Conservation (phyloP, 495 filamentous ascomycete species). For the Daldinia loculata region DNA sequence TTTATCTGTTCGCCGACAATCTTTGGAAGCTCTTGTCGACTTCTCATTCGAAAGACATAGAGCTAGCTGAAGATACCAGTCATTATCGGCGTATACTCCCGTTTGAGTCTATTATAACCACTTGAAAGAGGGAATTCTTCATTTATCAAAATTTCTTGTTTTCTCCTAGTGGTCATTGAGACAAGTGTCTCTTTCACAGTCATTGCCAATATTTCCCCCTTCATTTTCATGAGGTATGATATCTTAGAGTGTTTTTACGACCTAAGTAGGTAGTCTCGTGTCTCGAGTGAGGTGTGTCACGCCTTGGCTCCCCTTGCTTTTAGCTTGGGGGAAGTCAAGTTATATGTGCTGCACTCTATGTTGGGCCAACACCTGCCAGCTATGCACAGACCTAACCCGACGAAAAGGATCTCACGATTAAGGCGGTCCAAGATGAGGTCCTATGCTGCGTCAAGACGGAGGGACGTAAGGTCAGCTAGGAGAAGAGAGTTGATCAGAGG, state of each 20-base stretch:
- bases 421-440: slow-evolving; percentile 8
- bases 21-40: slow-evolving; percentile 3
- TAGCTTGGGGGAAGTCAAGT: background rate
- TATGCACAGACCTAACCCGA: background rate
- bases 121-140: slow-evolving; percentile 2
- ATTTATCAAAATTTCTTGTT: background rate
- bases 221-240: slow-evolving; percentile 7
- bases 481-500: slow-evolving; percentile 10
- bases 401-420: slow-evolving; percentile 1
- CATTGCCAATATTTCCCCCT: slow-evolving; percentile 6
- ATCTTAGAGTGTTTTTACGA: slow-evolving; percentile 1
- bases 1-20: slow-evolving; percentile 17
- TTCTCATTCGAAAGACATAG: slow-evolving; percentile 8
- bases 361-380: slow-evolving; percentile 4
- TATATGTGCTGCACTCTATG: slow-evolving; percentile 8
- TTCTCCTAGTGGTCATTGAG: background rate
- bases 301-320: background rate
- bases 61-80: background rate
- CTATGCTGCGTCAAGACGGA: background rate
- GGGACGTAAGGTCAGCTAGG: slow-evolving; percentile 13
- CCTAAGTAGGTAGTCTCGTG: slow-evolving; percentile 9
- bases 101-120: slow-evolving; percentile 9
- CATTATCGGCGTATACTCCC: background rate
- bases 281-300: slow-evolving; percentile 33
- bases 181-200: slow-evolving; percentile 33